Evolutionary conservation across 495 filamentous ascomycete genomes (phyloP).

Genomic region (Aspergillus steynii): DNA sequence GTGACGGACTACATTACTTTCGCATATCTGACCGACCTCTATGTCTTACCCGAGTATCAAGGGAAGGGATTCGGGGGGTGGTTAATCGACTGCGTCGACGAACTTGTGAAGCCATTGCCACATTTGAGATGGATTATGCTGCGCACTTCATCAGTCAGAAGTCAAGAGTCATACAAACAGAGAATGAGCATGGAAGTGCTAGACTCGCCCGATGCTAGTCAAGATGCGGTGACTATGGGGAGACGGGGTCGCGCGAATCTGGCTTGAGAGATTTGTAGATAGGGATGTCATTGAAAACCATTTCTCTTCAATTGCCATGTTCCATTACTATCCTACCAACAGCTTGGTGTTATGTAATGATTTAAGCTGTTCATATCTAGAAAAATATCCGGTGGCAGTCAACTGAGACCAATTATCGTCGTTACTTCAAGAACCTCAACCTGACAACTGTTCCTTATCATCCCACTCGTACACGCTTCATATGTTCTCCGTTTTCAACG

Average conservation of each 20-base stretch:
- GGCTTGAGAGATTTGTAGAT: conserved; percentile 5
- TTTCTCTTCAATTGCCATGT: no score
- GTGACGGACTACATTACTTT: conserved; percentile 66
- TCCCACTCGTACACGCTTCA: no score
- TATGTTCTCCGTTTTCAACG: no score
- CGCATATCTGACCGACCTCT: conserved; percentile 72
- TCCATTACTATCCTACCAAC: no score
- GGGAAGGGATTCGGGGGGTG: conserved; percentile 62
- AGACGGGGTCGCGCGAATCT: conserved; percentile 12
- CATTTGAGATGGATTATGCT: conserved; percentile 57
- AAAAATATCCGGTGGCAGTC: no score
- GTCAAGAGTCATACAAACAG: conserved; percentile 47
- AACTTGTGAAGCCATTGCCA: conserved; percentile 55
- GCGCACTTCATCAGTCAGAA: conserved; percentile 37
- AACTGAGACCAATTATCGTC: no score
- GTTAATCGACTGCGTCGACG: conserved; percentile 59
- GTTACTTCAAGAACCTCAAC: no score
- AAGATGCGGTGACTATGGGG: conserved; percentile 29
- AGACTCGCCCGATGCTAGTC: conserved; percentile 24
- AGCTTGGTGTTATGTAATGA: no score
- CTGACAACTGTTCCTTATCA: no score
- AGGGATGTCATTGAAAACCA: background rate
- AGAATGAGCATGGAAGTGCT: conserved; percentile 46
- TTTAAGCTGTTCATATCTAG: no score
- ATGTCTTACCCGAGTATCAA: conserved; percentile 55